Evolutionary conservation across 164 flowering plant species (phyloP), one percentile per base, ranked within the genome.

Genomic region (Stephania yunnanensis): DNA sequence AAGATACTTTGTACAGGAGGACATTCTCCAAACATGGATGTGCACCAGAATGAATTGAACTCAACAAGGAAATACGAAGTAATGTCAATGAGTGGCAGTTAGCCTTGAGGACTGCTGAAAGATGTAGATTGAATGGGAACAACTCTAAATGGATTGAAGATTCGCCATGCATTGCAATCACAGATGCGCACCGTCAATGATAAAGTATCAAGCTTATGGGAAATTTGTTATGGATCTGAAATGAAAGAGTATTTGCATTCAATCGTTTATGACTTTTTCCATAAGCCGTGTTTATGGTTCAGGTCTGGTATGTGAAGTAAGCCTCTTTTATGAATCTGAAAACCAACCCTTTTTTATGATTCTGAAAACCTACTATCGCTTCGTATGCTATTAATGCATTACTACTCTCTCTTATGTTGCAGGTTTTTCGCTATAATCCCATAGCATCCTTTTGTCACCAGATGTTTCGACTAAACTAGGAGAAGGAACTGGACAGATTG

Each of bases 11-110:
- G 74, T 92, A 89, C 74, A 81, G 94, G 77, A 81, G 94, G 77
- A 90, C 92, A 52, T 89, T 95, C 6, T 83, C 90, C 4, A 92
- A 83, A 78, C 92, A 95, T 80, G 87, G 89, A 58, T 95, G 90
- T 78, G 94, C 97, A 5, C 98, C 97, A 0, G 92, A 92, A 82
- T 95, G 98, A 97, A 83, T 95, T 73, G 98, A 95, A 76, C 91
- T 95, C 11, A 95, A 95, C 84, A 95, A 95, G 74, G 94, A 91
- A 76, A 95, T 92, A 72, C 80, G 97, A 68, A 78, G 69, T 72
- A 77, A 74, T 22, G 75, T 85, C n/a, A n/a, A n/a, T n/a, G n/a
- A n/a, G n/a, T n/a, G n/a, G n/a, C n/a, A n/a, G n/a, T n/a, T n/a
- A n/a, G n/a, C n/a, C 58, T 81, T 94, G 76, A 87, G 84, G 82